Evolutionary conservation across 352 stramenopile genomes (phyloP).

Genomic region (Pythium periplocum): DNA sequence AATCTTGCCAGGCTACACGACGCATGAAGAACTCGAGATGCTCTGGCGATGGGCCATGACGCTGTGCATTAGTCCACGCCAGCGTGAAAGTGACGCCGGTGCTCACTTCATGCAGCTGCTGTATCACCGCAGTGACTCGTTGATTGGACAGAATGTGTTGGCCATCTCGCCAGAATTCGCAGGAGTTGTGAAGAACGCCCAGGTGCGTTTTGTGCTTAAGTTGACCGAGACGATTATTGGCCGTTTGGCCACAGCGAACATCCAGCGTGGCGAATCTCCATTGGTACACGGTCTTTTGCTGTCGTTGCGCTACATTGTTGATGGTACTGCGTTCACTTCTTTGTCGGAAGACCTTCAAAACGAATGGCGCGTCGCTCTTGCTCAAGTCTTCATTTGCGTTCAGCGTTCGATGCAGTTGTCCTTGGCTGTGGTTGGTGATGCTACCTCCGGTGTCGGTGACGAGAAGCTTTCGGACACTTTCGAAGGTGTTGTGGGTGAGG

Average conservation of each 20-base stretch:
- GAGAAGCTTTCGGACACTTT: constrained; percentile 59
- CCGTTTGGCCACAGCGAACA: constrained; percentile 29
- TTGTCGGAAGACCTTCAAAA: constrained; percentile 10
- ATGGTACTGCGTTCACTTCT: constrained; percentile 41
- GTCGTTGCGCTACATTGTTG: constrained; percentile 73
- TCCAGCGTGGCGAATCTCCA: constrained; percentile 43
- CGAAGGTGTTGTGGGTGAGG: constrained; percentile 59
- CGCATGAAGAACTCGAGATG: constrained; percentile 25
- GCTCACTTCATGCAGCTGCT: constrained; percentile 81
- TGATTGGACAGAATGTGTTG: constrained; percentile 33
- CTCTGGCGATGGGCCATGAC: constrained; percentile 69
- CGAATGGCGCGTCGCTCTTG: constrained; percentile 45
- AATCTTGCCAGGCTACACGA: constrained; percentile 55
- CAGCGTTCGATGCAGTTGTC: constrained; percentile 59
- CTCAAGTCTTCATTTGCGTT: constrained; percentile 44
- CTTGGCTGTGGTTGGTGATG: constrained; percentile 68
- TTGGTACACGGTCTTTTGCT: constrained; percentile 74
- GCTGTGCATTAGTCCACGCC: constrained; percentile 63
- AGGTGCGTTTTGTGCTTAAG: constrained; percentile 52
- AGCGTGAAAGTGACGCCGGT: constrained; percentile 83
- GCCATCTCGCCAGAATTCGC: constrained; percentile 1
- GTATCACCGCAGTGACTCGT: constrained; percentile 52
- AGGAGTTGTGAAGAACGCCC: constrained; percentile 7
- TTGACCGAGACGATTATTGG: constrained; percentile 43
- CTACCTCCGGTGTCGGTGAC: constrained; percentile 56